Evolutionary conservation across 441 rosid species (phyloP).

Genomic region (Macaranga tanarius): DNA sequence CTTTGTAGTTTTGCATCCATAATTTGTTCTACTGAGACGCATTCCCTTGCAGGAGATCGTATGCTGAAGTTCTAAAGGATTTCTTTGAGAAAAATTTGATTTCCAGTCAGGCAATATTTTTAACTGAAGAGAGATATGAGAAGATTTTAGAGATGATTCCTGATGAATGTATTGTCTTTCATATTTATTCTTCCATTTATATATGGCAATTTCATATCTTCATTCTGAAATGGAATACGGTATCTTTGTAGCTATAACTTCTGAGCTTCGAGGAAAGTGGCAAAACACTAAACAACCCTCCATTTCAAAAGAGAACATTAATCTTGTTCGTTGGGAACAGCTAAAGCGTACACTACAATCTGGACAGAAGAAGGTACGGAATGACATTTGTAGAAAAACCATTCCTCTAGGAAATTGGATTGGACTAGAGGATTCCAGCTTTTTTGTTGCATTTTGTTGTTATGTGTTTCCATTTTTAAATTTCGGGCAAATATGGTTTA

Average conservation of each 20-base stretch:
- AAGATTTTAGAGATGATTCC: constrained; percentile 88
- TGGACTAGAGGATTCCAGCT: background rate
- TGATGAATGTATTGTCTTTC: constrained; percentile 54
- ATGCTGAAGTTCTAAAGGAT: constrained; percentile 65
- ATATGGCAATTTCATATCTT: constrained; percentile 7
- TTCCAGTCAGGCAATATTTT: constrained; percentile 57
- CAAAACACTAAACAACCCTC: constrained; percentile 56
- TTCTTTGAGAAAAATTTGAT: constrained; percentile 76
- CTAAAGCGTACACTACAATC: constrained; percentile 67
- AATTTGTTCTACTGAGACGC: constrained; percentile 19
- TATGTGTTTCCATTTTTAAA: background rate
- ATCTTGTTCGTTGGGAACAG: constrained; percentile 76
- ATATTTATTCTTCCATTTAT: background rate
- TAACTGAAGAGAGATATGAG: constrained; percentile 79
- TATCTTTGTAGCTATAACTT: constrained; percentile 56
- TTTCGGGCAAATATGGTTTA: background rate
- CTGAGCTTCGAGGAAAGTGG: constrained; percentile 88
- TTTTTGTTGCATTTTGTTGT: background rate
- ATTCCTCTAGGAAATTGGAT: background rate
- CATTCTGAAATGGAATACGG: constrained; percentile 1
- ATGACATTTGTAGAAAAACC: background rate
- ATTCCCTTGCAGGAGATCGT: constrained; percentile 70
- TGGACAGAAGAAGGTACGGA: constrained; percentile 66
- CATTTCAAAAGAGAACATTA: constrained; percentile 63
- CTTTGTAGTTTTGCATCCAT: constrained; percentile 12